phyloP scores from a whole-genome alignment of 208 protist species.

The Trypanosoma platydactyli region DNA sequence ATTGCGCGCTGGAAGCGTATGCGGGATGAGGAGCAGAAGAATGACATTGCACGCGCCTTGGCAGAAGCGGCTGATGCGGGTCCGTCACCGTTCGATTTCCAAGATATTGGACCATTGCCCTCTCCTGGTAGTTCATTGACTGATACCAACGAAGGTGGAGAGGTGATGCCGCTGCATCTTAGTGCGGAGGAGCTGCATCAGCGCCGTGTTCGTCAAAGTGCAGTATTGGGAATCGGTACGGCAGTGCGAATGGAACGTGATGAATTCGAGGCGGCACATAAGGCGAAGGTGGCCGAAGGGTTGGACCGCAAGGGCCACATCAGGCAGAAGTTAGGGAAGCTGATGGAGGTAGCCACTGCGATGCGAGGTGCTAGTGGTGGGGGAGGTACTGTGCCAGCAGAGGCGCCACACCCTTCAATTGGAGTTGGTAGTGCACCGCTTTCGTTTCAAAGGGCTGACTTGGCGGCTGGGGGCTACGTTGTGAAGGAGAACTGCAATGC shows the following conservation, averaged over 20 bases:
- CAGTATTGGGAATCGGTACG: slow-evolving; percentile 61
- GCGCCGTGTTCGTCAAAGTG: slow-evolving; percentile 66
- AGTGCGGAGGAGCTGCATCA: slow-evolving; percentile 78
- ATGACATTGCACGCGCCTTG: slow-evolving; percentile 17
- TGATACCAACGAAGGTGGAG: not conserved
- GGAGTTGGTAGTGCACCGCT: slow-evolving; percentile 41
- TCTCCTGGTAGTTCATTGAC: not conserved
- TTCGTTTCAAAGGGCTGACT: slow-evolving; percentile 50
- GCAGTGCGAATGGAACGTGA: slow-evolving; percentile 73
- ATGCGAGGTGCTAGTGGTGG: not conserved
- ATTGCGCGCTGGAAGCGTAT: slow-evolving; percentile 35
- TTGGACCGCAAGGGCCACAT: slow-evolving; percentile 64
- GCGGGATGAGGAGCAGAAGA: slow-evolving; percentile 26
- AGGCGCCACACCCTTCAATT: not conserved
- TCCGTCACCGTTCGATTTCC: slow-evolving; percentile 6
- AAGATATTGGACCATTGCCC: not conserved
- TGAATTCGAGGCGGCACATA: slow-evolving; percentile 58
- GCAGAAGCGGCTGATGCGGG: not conserved
- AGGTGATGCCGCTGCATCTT: slow-evolving; percentile 32
- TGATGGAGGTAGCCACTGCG: slow-evolving; percentile 28
- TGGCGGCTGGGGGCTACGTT: slow-evolving; percentile 77
- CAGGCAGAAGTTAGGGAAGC: slow-evolving; percentile 52
- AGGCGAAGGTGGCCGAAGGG: slow-evolving; percentile 52
- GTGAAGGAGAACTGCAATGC: slow-evolving; percentile 31
- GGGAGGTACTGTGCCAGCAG: not conserved